Evolutionary conservation across 768 basidiomycete genomes (phyloP), one percentile per base, ranked within the genome.

Genomic region (Tricholoma sp.): DNA sequence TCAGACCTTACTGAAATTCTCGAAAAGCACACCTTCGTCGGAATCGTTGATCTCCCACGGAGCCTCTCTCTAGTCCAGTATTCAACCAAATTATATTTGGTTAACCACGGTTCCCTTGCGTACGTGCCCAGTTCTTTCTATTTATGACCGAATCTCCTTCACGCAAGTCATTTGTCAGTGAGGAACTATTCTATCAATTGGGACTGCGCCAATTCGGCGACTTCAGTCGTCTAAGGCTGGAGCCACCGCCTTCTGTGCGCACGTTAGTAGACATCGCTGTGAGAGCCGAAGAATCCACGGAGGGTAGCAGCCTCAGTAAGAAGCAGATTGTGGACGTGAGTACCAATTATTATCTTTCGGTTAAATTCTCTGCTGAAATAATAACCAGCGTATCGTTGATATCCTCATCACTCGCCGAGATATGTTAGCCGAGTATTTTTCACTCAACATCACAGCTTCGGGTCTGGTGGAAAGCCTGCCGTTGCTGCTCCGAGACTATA

Each of bases 111-210:
- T 24, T 75, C 85, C 3, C 73, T 98, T 35, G 86, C 88, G 93
- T 97, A 70, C 53, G 91, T 82, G 22, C 19, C 39, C 47, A 18
- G 27, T 34, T 49, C 14, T 19, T 46, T 52, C 10, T 8, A 16
- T 51, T n/a, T 29, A 29, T 31, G 3, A 9, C 3, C 2, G 10
- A n/a, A 29, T 5, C 2, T 12, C 22, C 22, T 6, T 58, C 14
- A 54, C 57, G 21, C 19, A 16, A 27, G 21, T 54, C 37, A 2
- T 47, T 43, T 41, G 59, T 3, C 37, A 97, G 94, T 0, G 94
- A 97, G 65, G 94, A 97, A 63, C 77, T 97, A 32, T 96, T 98
- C 69, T 98, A 97, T 71, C 97, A 99, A 66, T 80, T 99, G 6
- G 92, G 84, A 1, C 72, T 98, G 24, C 79, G 91, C 16, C 96